A percentile compares a stretch with the other conserved stretches of the same genome.
These are phyloP conservation scores for Vanderwaltozyma tropicalis DNA, from an alignment of 805 yeast species.

Conservation along the genomic window DNA sequence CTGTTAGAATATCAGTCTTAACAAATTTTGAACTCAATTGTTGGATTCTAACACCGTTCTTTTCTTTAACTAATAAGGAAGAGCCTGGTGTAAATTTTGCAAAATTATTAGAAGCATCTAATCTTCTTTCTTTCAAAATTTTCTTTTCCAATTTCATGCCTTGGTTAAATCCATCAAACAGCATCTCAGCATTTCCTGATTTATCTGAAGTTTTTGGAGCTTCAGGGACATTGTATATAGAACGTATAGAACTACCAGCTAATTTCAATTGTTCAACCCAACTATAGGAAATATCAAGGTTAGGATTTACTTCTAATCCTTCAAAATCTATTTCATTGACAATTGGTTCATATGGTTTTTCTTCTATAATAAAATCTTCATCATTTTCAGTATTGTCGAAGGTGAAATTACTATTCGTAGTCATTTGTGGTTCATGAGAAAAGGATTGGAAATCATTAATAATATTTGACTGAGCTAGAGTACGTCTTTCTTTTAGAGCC, in stretches of 20 bases:
- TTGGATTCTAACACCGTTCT: neutral
- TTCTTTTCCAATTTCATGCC: conserved; percentile 20
- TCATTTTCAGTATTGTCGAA: conserved; percentile 29
- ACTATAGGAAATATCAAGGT: conserved; percentile 41
- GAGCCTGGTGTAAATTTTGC: conserved; percentile 16
- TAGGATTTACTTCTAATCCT: conserved; percentile 34
- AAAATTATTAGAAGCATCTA: conserved; percentile 14
- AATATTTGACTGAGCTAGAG: too few relatives aligned
- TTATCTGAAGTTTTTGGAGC: conserved; percentile 2
- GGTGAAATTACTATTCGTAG: neutral
- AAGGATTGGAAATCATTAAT: too few relatives aligned
- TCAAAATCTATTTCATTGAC: conserved; percentile 37
- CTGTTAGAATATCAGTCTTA: neutral
- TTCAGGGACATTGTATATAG: conserved; percentile 25
- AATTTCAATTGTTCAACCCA: conserved; percentile 58
- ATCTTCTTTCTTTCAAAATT: conserved; percentile 23
- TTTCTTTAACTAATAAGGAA: conserved; percentile 5
- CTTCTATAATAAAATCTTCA: conserved; percentile 34
- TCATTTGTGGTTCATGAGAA: too few relatives aligned
- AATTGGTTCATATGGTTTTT: conserved; percentile 65
- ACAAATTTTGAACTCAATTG: neutral
- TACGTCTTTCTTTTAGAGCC: neutral
- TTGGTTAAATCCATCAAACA: conserved; percentile 35
- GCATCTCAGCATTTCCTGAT: conserved; percentile 7
- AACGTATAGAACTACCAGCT: conserved; percentile 27